A percentile compares a stretch with the other conserved stretches of the same genome.
phyloP scores from a whole-genome alignment of 768 basidiomycete genomes.

The Suillus tomentosus region DNA sequence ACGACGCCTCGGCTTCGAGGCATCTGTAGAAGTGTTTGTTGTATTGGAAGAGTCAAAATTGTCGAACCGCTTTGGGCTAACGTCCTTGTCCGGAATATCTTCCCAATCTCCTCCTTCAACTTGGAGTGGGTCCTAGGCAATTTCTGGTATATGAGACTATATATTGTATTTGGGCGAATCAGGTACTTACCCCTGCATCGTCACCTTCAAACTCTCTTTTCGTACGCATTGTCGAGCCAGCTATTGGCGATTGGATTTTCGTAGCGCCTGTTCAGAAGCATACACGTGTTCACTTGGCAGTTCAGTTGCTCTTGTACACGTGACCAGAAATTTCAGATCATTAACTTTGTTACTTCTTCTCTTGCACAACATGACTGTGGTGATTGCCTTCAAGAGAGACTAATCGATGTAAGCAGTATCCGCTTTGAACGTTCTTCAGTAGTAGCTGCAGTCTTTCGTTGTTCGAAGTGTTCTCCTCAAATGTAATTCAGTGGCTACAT shows the following conservation, averaged over 20 bases:
- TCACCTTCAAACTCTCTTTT: background rate
- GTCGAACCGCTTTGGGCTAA: background rate
- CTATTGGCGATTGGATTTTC: background rate
- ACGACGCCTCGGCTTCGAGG: conserved; percentile 1
- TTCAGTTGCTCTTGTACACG: no score
- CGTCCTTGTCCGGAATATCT: background rate
- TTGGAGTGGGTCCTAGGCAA: background rate
- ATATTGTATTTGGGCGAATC: background rate
- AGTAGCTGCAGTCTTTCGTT: no score
- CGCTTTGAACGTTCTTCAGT: no score
- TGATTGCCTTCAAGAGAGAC: no score
- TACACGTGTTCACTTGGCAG: background rate
- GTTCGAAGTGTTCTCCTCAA: no score
- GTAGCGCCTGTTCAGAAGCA: background rate
- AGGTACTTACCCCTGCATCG: background rate
- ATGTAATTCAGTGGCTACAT: no score
- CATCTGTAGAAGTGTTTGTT: background rate
- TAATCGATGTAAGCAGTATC: no score
- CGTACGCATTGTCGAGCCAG: background rate
- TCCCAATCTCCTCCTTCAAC: conserved; percentile 5
- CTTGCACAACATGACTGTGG: no score
- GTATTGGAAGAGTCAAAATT: background rate
- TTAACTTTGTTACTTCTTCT: no score
- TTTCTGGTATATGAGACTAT: background rate
- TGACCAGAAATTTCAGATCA: no score